These are phyloP conservation scores for Chaetomiaceae sp. DNA, from an alignment of 2,329 filamentous ascomycete species.

Conservation along the genomic window DNA sequence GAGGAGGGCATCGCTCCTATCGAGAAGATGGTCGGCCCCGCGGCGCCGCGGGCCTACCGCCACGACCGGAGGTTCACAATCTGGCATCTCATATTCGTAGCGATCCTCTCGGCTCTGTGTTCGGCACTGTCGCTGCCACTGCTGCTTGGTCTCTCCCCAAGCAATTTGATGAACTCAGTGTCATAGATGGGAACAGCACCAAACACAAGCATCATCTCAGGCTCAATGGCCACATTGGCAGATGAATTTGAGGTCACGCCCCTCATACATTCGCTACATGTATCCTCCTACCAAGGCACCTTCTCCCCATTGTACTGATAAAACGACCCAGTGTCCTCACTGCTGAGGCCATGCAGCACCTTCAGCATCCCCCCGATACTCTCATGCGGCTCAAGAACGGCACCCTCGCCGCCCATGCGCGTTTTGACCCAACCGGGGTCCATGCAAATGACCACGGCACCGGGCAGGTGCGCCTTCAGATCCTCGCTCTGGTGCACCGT, in stretches of 20 bases:
- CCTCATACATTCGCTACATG: too few species aligned
- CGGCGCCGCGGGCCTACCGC: constrained; percentile 24
- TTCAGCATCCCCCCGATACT: constrained; percentile 56
- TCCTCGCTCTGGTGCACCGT: constrained; percentile 27
- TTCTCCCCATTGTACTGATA: constrained; percentile 22
- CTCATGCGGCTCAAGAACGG: constrained; percentile 27
- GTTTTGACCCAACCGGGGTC: constrained; percentile 37
- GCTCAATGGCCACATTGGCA: too few species aligned
- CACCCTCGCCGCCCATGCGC: constrained; percentile 30
- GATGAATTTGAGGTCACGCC: too few species aligned
- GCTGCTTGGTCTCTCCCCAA: background rate
- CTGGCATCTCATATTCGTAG: constrained; percentile 20
- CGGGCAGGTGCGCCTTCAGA: constrained; percentile 25
- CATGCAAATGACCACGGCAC: constrained; percentile 30
- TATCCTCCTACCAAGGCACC: constrained; percentile 30
- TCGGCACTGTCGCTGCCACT: background rate
- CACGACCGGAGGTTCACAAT: constrained; percentile 7
- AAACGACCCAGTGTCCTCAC: constrained; percentile 35
- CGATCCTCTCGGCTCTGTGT: constrained; percentile 11
- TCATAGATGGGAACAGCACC: too few species aligned
- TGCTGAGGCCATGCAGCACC: constrained; percentile 68
- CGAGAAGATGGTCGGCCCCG: constrained; percentile 38
- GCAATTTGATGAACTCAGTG: too few species aligned
- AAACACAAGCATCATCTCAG: too few species aligned
- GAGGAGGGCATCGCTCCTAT: constrained; percentile 33